Conservation (phyloP, 495 filamentous ascomycete species). For the Rhizodiscina lignyota region DNA sequence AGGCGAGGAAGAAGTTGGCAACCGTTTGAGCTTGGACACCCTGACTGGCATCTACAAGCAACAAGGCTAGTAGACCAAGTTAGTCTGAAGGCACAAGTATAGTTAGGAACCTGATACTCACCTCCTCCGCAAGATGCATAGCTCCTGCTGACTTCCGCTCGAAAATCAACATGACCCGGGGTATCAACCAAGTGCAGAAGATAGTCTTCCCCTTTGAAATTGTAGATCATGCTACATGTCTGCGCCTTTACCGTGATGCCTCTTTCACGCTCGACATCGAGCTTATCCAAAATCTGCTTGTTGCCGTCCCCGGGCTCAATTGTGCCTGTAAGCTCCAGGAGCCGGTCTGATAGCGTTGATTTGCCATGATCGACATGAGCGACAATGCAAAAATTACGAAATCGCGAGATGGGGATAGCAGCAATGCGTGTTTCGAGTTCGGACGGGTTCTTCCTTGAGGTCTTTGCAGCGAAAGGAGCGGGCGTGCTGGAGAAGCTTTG, state of each 20-base stretch:
- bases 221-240: slow-evolving; percentile 95
- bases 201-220: slow-evolving; percentile 71
- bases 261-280: slow-evolving; percentile 88
- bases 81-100: neutral
- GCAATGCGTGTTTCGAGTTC: slow-evolving; percentile 70
- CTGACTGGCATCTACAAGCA: slow-evolving; percentile 87
- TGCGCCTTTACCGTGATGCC: slow-evolving; percentile 98
- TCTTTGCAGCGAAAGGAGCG: no score
- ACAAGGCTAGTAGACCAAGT: slow-evolving; percentile 33
- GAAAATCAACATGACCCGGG: slow-evolving; percentile 93
- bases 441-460: no score
- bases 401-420: slow-evolving; percentile 77
- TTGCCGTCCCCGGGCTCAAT: slow-evolving; percentile 64
- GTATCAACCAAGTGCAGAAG: slow-evolving; percentile 92
- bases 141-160: slow-evolving; percentile 84
- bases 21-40: slow-evolving; percentile 91
- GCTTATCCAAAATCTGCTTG: slow-evolving; percentile 91
- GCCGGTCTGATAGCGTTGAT: slow-evolving; percentile 76
- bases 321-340: slow-evolving; percentile 89
- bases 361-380: slow-evolving; percentile 99
- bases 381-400: slow-evolving; percentile 95
- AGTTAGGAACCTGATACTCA: neutral
- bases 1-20: slow-evolving; percentile 94
- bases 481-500: no score
- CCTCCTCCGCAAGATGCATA: slow-evolving; percentile 85